phyloP scores from a whole-genome alignment of 140 eudicot genomes.

The Ambrosia hybrid region DNA sequence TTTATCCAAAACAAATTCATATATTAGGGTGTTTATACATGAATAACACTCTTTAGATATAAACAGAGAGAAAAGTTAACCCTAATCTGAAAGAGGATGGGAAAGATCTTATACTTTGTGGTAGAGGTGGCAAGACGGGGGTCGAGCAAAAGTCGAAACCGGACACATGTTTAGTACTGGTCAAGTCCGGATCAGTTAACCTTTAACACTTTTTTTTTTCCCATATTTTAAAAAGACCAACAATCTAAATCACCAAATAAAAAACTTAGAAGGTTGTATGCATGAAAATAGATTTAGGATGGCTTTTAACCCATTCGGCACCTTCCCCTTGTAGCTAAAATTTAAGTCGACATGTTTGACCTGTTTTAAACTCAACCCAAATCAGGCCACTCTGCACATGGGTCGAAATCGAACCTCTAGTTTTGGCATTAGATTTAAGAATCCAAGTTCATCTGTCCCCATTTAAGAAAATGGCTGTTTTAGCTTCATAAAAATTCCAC shows the following conservation, averaged over 20 bases:
- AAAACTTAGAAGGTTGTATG: background rate
- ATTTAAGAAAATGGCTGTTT: background rate
- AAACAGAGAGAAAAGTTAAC: no score
- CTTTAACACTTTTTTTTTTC: no score
- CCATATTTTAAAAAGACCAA: background rate
- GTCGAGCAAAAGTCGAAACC: background rate
- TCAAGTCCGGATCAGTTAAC: background rate
- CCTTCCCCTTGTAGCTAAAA: background rate
- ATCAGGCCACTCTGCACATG: background rate
- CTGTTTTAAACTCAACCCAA: background rate
- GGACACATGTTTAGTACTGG: background rate
- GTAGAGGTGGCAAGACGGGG: no score
- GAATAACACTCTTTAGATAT: no score
- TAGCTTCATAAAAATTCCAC: background rate
- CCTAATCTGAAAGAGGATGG: no score
- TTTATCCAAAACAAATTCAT: background rate
- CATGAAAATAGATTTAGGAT: background rate
- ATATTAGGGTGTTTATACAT: no score
- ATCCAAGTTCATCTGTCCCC: background rate
- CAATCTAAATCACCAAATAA: conserved; percentile 1
- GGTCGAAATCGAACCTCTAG: background rate
- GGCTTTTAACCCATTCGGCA: background rate
- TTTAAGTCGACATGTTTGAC: background rate
- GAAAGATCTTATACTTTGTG: no score
- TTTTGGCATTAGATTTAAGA: background rate